Percentiles rank a stretch among this genome's conserved stretches.
Conservation (phyloP, 1,284 basidiomycete genomes). For the Acaromyces ingoldii region DNA sequence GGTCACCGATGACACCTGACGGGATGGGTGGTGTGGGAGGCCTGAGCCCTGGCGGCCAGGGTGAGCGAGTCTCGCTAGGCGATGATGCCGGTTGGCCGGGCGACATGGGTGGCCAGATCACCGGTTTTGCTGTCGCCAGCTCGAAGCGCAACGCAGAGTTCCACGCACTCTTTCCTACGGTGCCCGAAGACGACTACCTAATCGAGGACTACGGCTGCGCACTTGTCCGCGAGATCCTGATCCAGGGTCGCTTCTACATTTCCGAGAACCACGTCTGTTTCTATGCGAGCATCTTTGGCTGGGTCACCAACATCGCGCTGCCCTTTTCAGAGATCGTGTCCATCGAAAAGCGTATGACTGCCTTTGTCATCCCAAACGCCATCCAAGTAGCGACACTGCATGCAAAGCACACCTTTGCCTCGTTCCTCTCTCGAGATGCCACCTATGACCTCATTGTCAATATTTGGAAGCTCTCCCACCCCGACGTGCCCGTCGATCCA, state of each 20-base stretch:
- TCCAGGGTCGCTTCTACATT: constrained; percentile 92
- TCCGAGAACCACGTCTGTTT: constrained; percentile 98
- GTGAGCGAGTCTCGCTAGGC: constrained; percentile 22
- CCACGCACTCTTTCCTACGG: constrained; percentile 75
- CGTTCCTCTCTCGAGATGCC: constrained; percentile 91
- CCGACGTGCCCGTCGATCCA: constrained; percentile 60
- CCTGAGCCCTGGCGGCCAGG: constrained; percentile 17
- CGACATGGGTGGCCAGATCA: constrained; percentile 39
- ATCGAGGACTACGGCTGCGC: constrained; percentile 99
- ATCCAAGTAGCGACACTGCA: constrained; percentile 82
- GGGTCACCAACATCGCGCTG: constrained; percentile 89
- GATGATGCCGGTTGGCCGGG: constrained; percentile 27
- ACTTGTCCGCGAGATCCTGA: constrained; percentile 87
- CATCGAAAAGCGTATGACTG: constrained; percentile 97
- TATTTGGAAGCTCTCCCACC: constrained; percentile 87
- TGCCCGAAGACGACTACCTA: constrained; percentile 93
- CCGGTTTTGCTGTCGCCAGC: constrained; percentile 91
- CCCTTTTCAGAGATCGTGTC: constrained; percentile 83
- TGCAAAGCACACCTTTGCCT: constrained; percentile 79
- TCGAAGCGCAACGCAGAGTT: constrained; percentile 93
- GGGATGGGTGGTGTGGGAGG: constrained; percentile 22
- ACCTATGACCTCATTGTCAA: constrained; percentile 93
- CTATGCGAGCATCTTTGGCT: constrained; percentile 97
- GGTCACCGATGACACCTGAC: constrained; percentile 22
- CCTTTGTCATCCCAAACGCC: constrained; percentile 96